Evolutionary conservation across 495 filamentous ascomycete genomes (phyloP).

Genomic region (Penicillium malachiteum): DNA sequence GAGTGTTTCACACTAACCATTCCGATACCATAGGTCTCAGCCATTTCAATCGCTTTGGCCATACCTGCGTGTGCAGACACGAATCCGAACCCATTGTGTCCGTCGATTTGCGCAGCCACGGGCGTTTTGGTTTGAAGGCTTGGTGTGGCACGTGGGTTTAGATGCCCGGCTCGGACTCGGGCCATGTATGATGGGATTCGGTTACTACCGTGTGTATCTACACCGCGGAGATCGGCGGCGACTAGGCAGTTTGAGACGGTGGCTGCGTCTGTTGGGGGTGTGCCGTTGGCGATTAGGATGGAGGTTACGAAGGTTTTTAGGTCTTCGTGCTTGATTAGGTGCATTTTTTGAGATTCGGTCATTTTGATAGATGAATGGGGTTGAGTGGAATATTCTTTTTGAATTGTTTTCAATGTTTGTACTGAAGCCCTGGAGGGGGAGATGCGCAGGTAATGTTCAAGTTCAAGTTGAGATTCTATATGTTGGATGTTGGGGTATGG

Average conservation of each 20-base stretch:
- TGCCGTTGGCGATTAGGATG: constrained; percentile 58
- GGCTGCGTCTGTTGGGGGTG: constrained; percentile 52
- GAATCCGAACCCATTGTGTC: constrained; percentile 73
- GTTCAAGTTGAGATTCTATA: no score
- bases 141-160: no score
- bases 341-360: constrained; percentile 9
- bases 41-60: constrained; percentile 61
- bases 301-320: constrained; percentile 40
- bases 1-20: constrained; percentile 70
- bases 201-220: constrained; percentile 76
- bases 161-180: constrained; percentile 49
- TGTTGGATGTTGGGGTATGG: no score
- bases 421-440: no score
- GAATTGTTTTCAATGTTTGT: no score
- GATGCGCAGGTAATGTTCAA: no score
- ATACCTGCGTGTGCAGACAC: constrained; percentile 64
- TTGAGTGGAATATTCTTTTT: no score
- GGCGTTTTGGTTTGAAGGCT: constrained; percentile 58
- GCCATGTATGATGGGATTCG: constrained; percentile 74
- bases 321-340: constrained; percentile 24
- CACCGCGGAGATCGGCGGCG: constrained; percentile 70
- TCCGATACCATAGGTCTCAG: constrained; percentile 64
- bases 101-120: constrained; percentile 65
- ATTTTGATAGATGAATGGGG: no score
- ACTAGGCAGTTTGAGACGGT: constrained; percentile 65